A percentile compares a stretch with the other conserved stretches of the same genome.
phyloP scores from a whole-genome alignment of 129 eudicot species.

The Escallonia herrerae region DNA sequence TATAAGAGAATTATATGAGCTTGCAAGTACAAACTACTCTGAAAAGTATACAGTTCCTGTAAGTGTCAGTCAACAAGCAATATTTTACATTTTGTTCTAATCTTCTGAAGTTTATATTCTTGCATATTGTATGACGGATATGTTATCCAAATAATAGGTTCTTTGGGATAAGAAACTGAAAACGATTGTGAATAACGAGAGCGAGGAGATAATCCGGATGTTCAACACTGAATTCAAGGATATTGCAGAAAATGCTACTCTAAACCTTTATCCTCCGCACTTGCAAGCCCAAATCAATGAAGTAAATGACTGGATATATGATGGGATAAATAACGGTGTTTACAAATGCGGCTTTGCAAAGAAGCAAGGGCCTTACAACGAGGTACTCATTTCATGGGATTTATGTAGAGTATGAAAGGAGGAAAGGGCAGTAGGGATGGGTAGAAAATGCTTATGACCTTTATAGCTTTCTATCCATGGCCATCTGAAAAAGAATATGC shows the following conservation, averaged over 20 bases:
- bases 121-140: background rate
- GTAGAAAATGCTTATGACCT: background rate
- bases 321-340: slow-evolving; percentile 82
- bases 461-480: background rate
- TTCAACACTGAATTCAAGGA: slow-evolving; percentile 79
- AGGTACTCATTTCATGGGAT: slow-evolving; percentile 30
- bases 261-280: slow-evolving; percentile 85
- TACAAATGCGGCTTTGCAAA: slow-evolving; percentile 85
- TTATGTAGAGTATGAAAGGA: background rate
- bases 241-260: slow-evolving; percentile 58
- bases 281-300: slow-evolving; percentile 67
- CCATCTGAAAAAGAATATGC: background rate
- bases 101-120: background rate
- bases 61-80: slow-evolving; percentile 11
- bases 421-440: background rate
- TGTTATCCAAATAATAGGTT: background rate
- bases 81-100: background rate
- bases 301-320: slow-evolving; percentile 65
- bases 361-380: slow-evolving; percentile 88
- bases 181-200: slow-evolving; percentile 89
- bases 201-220: slow-evolving; percentile 90
- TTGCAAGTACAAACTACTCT: slow-evolving; percentile 76
- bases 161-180: slow-evolving; percentile 84
- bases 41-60: slow-evolving; percentile 96
- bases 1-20: slow-evolving; percentile 71